A percentile compares a stretch with the other conserved stretches of the same genome.
These are phyloP conservation scores for Lactarius hengduanensis DNA, from an alignment of 768 basidiomycete species.

Conservation along the genomic window DNA sequence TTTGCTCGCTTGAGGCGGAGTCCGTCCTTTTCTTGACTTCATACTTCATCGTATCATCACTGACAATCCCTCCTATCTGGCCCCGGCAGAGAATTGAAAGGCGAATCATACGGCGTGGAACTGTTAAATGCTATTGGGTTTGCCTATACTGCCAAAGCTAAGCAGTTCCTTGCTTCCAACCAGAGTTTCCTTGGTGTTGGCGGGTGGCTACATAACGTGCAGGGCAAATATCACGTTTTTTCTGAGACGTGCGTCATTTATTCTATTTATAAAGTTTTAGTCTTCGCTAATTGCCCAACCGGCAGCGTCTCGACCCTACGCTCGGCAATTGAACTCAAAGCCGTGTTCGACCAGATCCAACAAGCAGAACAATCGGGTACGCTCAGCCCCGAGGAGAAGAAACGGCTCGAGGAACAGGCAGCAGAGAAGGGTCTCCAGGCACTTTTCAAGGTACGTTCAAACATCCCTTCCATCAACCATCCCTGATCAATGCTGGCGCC, in stretches of 20 bases:
- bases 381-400: slow-evolving; percentile 73
- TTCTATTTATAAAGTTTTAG: background rate
- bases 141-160: slow-evolving; percentile 79
- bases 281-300: slow-evolving; percentile 18
- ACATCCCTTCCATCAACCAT: background rate
- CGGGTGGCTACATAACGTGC: slow-evolving; percentile 90
- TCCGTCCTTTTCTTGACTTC: slow-evolving; percentile 40
- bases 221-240: slow-evolving; percentile 90
- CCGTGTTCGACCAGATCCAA: slow-evolving; percentile 88
- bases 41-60: fast-evolving
- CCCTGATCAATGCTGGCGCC: background rate
- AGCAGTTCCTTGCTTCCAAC: slow-evolving; percentile 76
- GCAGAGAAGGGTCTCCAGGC: slow-evolving; percentile 92
- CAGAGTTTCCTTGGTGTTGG: slow-evolving; percentile 75
- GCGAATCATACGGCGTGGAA: slow-evolving; percentile 85
- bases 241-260: slow-evolving; percentile 76
- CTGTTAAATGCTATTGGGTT: slow-evolving; percentile 84
- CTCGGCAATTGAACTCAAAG: slow-evolving; percentile 84
- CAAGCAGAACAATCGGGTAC: slow-evolving; percentile 86
- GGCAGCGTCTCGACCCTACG: slow-evolving; percentile 78
- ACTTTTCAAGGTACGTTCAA: slow-evolving; percentile 69
- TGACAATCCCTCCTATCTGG: background rate
- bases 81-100: slow-evolving; percentile 64
- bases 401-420: slow-evolving; percentile 84
- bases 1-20: slow-evolving; percentile 82